Base-by-base conservation (phyloP, 2,329 filamentous ascomycete genomes). In the Botrytis galanthina region DNA sequence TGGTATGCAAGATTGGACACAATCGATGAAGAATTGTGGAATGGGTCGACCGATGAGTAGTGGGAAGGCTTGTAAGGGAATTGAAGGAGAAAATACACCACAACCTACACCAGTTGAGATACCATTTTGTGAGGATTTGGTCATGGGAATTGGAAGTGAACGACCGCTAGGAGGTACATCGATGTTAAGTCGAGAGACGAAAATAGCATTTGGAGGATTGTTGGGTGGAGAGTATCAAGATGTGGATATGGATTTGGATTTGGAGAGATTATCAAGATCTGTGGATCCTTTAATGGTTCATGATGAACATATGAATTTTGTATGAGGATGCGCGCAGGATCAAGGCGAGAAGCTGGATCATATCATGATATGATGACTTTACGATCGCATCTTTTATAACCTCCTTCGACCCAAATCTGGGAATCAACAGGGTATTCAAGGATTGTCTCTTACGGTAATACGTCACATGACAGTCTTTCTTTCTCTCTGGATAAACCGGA, bases 21-120 rank as follows among this genome's bases (percentile, higher is more conserved):
- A 18, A 18, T 61, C 59, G 6, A 71, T 62, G 66, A 18, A 42
- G 35, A 60, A 70, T 68, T 54, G 62, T 32, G 44, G 62, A 10
- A 42, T 60, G 18, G 37, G 51, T 54, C 16, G 54, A 16, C 32
- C 37, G 7, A 62, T 62, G 44, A 68, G 64, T 70, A 51, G 32
- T n/a, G 73, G 70, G 1, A 73, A 70, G 35, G 64, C 73, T 20
- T 67, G 63, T 22, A 32, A 29, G 32, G 71, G 71, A 6, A 70
- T 70, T 2, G 42, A 73, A 9, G 54, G 70, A n/a, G 59, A 68
- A 54, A 68, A 68, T 29, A 68, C 64, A 20, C 64, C 60, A 39
- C 70, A 70, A 29, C 57, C 35, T 20, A 73, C 71, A 35, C 71
- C 71, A 2, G 26, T 73, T 32, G 71, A 73, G 46, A 57, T 37